These are phyloP conservation scores for Fistulinella prunicolor DNA, from an alignment of 768 basidiomycete species.

Conservation along the genomic window DNA sequence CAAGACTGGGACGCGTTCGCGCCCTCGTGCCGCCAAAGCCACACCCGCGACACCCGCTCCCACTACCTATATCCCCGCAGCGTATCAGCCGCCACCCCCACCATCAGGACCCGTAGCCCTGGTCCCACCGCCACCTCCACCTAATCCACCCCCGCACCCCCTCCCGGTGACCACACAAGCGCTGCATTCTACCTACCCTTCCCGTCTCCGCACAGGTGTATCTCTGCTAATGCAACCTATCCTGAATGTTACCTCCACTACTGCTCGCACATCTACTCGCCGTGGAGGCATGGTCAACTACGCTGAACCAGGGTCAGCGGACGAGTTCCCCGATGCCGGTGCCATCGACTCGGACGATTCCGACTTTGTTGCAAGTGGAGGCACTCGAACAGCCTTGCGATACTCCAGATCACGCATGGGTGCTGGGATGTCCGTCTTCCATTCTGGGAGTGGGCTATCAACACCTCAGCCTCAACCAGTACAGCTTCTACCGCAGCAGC, in stretches of 20 bases:
- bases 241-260: conserved; percentile 40
- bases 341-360: conserved; percentile 84
- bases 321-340: conserved; percentile 78
- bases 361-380: conserved; percentile 69
- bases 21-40: conserved; percentile 35
- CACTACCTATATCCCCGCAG: conserved; percentile 35
- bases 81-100: conserved; percentile 37
- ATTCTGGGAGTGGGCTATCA: conserved; percentile 44
- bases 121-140: conserved; percentile 31
- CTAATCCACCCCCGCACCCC: conserved; percentile 53
- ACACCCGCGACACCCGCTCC: conserved; percentile 38
- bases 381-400: conserved; percentile 55
- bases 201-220: conserved; percentile 86
- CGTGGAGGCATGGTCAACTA: conserved; percentile 80
- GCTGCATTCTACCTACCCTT: conserved; percentile 76
- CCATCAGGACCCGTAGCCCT: conserved; percentile 28
- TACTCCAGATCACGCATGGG: conserved; percentile 43
- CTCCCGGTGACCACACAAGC: conserved; percentile 69
- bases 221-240: conserved; percentile 91
- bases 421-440: conserved; percentile 54
- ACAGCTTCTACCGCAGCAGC: conserved; percentile 18
- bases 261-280: conserved; percentile 48
- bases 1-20: conserved; percentile 39
- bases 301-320: conserved; percentile 79
- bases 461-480: conserved; percentile 32